Percentiles rank a stretch among this genome's conserved stretches.
Conservation (phyloP, 768 basidiomycete genomes). For the Nidularia sp. region DNA sequence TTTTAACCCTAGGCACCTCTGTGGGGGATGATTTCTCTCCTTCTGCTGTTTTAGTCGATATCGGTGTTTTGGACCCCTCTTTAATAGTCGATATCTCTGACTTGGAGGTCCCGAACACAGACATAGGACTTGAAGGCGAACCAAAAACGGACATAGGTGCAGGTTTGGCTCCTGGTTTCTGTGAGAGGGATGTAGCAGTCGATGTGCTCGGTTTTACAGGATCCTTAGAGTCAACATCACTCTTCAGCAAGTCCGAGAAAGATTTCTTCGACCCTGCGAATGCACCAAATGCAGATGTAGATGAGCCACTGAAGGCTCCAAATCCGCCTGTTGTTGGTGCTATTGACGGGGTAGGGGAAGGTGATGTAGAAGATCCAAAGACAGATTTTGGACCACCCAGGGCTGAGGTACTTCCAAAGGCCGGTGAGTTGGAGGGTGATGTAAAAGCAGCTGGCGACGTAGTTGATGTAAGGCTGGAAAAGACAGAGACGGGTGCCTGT, state of each 20-base stretch:
- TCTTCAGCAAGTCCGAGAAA: constrained; percentile 55
- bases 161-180: constrained; percentile 3
- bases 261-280: constrained; percentile 41
- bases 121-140: neutral
- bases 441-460: constrained; percentile 11
- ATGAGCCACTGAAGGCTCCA: constrained; percentile 41
- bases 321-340: constrained; percentile 39
- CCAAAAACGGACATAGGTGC: neutral
- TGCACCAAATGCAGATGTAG: constrained; percentile 34
- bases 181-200: neutral
- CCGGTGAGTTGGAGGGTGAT: constrained; percentile 18
- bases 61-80: neutral
- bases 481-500: constrained; percentile 30
- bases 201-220: constrained; percentile 10
- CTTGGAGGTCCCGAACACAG: too few relatives aligned
- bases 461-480: constrained; percentile 18
- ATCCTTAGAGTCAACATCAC: constrained; percentile 20
- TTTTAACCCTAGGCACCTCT: neutral
- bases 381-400: constrained; percentile 26
- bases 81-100: neutral
- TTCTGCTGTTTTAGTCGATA: constrained; percentile 2
- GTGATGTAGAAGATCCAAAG: constrained; percentile 19
- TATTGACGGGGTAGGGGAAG: constrained; percentile 20
- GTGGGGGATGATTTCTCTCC: neutral
- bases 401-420: constrained; percentile 34